Percentiles rank a stretch among this genome's conserved stretches.
Conservation (phyloP, 169 alveolate genomes). For the Plasmodium knowlesi region DNA sequence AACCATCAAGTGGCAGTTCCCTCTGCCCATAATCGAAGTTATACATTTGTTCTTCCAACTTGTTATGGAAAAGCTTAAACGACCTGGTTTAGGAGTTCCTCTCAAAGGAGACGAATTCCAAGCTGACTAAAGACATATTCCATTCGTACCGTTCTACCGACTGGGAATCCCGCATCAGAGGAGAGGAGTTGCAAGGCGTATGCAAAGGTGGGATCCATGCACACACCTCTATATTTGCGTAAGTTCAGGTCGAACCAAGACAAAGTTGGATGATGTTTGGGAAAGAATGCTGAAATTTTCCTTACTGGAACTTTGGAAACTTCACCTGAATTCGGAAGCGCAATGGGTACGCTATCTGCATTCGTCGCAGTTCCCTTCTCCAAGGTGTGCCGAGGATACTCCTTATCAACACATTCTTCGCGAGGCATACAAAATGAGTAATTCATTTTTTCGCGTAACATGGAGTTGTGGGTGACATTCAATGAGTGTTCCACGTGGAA, state of each 20-base stretch:
- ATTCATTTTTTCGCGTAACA: neutral
- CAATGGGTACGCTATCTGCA: neutral
- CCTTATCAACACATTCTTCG: neutral
- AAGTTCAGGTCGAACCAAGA: neutral
- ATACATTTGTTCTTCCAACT: neutral
- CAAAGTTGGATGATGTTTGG: no score
- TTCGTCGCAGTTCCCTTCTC: neutral
- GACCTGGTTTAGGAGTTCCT: neutral
- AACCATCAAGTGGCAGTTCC: neutral
- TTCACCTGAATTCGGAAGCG: no score
- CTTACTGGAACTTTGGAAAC: neutral
- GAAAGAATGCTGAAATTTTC: neutral
- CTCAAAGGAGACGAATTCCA: neutral
- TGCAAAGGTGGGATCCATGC: neutral
- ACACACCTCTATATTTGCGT: neutral
- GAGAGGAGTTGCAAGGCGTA: neutral
- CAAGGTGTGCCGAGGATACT: neutral
- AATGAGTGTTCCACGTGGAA: neutral
- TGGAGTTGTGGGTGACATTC: neutral
- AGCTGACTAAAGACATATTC: neutral
- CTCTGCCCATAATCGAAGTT: neutral
- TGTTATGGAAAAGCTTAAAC: neutral
- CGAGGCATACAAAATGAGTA: neutral
- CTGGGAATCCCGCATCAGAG: neutral
- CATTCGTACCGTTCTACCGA: neutral